Conservation (phyloP, 73 alveolate genomes). For the Symbiodinium pilosum region DNA sequence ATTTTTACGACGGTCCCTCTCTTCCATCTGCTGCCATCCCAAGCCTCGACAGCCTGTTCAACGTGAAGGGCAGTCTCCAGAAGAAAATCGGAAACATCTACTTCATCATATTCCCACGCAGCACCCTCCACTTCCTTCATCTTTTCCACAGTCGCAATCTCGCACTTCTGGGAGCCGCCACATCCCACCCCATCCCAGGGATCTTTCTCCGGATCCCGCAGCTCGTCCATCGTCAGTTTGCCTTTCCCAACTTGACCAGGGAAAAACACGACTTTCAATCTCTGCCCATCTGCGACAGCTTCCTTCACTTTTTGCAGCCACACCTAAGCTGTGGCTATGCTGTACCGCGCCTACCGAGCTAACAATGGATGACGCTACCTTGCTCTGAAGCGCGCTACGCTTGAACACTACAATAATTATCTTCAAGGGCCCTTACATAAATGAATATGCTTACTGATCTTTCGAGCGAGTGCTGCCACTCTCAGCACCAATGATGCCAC, state of each 20-base stretch:
- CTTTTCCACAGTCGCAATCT: neutral
- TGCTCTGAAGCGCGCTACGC: too few relatives aligned
- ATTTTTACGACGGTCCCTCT: neutral
- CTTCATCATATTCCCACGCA: neutral
- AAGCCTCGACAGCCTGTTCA: neutral
- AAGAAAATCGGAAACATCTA: neutral
- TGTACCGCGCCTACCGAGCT: too few relatives aligned
- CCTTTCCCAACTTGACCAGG: neutral
- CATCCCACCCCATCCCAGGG: slow-evolving; percentile 26
- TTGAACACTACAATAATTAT: too few relatives aligned
- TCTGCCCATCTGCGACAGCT: neutral
- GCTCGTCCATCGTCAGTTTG: neutral
- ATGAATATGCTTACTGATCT: too few relatives aligned
- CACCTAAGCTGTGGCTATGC: too few relatives aligned
- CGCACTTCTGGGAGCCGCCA: slow-evolving; percentile 31
- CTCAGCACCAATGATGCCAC: too few relatives aligned
- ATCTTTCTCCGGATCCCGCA: neutral
- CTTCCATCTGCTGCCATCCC: neutral
- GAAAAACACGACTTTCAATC: neutral
- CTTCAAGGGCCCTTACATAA: too few relatives aligned
- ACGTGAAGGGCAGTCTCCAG: neutral
- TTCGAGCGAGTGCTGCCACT: too few relatives aligned
- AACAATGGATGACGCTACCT: too few relatives aligned
- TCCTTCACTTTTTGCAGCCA: neutral
- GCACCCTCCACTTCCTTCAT: neutral